A percentile compares a stretch with the other conserved stretches of the same genome.
Conservation (phyloP, 2,329 filamentous ascomycete species). For the Albophoma yamanashiensis region DNA sequence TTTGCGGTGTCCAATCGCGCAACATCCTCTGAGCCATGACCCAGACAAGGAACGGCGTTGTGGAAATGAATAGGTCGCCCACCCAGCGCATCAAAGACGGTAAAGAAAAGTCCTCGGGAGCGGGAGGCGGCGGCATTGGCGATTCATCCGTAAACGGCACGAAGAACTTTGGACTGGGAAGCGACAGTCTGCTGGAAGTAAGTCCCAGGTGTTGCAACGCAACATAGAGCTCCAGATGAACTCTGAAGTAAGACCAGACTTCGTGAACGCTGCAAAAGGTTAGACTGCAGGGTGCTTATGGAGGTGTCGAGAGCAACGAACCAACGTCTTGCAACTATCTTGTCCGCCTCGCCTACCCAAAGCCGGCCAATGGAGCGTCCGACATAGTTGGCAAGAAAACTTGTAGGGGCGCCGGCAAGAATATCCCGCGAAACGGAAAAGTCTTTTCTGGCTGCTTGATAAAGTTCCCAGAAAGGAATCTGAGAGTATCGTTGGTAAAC, state of each 20-base stretch:
- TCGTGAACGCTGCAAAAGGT: conserved; percentile 15
- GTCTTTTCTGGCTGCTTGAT: conserved; percentile 12
- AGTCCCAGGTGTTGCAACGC: conserved; percentile 41
- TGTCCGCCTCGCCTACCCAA: conserved; percentile 13
- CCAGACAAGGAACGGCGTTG: conserved; percentile 36
- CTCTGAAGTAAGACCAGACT: conserved; percentile 30
- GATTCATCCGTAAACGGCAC: conserved; percentile 42
- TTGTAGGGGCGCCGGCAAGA: conserved; percentile 20
- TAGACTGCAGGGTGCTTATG: conserved; percentile 1
- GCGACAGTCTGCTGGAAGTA: conserved; percentile 24
- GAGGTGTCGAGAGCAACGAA: conserved; percentile 8
- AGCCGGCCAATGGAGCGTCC: conserved; percentile 14
- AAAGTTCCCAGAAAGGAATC: conserved; percentile 36
- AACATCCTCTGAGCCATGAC: conserved; percentile 29
- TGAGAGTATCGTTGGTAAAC: conserved; percentile 40
- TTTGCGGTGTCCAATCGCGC: conserved; percentile 20
- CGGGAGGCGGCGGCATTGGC: conserved; percentile 35
- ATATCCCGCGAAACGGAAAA: conserved; percentile 20
- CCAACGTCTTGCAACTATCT: conserved; percentile 13
- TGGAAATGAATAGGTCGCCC: conserved; percentile 27
- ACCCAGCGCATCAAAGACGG: conserved; percentile 32
- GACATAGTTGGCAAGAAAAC: conserved; percentile 16
- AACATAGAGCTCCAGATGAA: conserved; percentile 42
- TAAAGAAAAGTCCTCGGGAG: conserved; percentile 24
- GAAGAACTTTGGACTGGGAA: conserved; percentile 40